These are phyloP conservation scores for Diaporthe vaccinii DNA, from an alignment of 2,329 filamentous ascomycete genomes.

Conservation along the genomic window DNA sequence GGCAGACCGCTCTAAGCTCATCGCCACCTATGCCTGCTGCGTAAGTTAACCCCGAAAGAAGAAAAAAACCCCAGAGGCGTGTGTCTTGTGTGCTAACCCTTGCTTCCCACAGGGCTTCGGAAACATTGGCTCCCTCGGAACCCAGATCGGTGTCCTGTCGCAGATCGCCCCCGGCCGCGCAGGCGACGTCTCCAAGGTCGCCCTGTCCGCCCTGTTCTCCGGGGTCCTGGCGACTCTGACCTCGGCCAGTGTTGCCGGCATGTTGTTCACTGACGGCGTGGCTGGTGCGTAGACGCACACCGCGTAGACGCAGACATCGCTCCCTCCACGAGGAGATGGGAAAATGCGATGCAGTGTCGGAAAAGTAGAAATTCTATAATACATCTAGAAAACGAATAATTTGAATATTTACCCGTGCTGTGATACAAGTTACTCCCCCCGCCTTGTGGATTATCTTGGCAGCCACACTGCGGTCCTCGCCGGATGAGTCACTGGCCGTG, in stretches of 20 bases:
- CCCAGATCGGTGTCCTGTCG: conserved; percentile 88
- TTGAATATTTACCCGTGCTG: background rate
- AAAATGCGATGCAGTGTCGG: too few relatives aligned
- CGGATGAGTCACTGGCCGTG: conserved; percentile 7
- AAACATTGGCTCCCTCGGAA: conserved; percentile 89
- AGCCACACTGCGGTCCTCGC: background rate
- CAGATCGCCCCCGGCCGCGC: conserved; percentile 82
- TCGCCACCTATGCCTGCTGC: conserved; percentile 89
- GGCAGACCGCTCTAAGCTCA: conserved; percentile 79
- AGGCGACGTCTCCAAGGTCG: conserved; percentile 82
- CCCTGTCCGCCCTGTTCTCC: conserved; percentile 81
- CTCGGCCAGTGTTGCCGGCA: conserved; percentile 81
- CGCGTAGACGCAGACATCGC: background rate
- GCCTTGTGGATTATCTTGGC: background rate
- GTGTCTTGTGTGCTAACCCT: background rate
- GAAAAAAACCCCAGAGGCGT: conserved; percentile 35
- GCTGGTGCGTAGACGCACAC: background rate
- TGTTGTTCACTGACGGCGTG: conserved; percentile 72
- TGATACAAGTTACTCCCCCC: background rate
- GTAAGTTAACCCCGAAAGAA: conserved; percentile 56
- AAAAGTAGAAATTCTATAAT: conserved; percentile 9
- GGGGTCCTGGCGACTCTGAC: conserved; percentile 85
- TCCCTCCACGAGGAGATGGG: background rate
- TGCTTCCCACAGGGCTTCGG: conserved; percentile 70
- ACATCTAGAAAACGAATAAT: conserved; percentile 21